Base-by-base conservation (phyloP, 768 basidiomycete species). In the Hebeloma cylindrosporum region DNA sequence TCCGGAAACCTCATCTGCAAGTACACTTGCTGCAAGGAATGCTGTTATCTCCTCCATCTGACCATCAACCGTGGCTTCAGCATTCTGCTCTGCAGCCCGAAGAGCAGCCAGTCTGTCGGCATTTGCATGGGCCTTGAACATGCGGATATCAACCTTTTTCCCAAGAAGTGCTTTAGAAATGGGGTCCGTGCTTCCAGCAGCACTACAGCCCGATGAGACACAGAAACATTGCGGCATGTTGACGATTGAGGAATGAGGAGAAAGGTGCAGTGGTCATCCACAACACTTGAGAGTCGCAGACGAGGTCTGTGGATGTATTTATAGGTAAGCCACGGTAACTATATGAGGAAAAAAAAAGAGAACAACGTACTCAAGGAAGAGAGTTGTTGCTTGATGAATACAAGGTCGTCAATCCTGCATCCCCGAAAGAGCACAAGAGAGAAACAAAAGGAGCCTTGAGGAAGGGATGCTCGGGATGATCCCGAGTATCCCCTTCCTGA, bases 151-250 rank as follows among this genome's bases (percentile, higher is more conserved):
- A 28, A 45, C 26, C 14, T 5, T 22, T 25, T 11, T 39, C 20
- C 37, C 37, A 11, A 9, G 37, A 20, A 23, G 37, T 39, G 21
- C 13, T 7, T 17, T 10, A 16, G 37, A 39, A 22, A 26, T 3
- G 14, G 37, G 37, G 38, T 38, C 36, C 17, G 22, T 37, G 44
- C 44, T 27, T 10, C 36, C 36, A 21, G 34, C 23, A 30, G 33
- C 1, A 26, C 22, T 27, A 30, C 34, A 45, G 22, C 36, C 18
- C 17, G 8, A 17, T 25, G 37, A 22, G 7, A 25, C 22, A 22
- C 44, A 45, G 35, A 30, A 37, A 23, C 44, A 45, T 20, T 26
- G 26, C 23, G 45, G 45, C 45, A 46, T 46, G 28, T 28, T 45
- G 32, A n/a, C 14, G 18, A 42, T 18, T 35, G 28, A 39, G 20